Conservation (phyloP, 805 yeast genomes). For the Wickerhamomyces rabaulensis region DNA sequence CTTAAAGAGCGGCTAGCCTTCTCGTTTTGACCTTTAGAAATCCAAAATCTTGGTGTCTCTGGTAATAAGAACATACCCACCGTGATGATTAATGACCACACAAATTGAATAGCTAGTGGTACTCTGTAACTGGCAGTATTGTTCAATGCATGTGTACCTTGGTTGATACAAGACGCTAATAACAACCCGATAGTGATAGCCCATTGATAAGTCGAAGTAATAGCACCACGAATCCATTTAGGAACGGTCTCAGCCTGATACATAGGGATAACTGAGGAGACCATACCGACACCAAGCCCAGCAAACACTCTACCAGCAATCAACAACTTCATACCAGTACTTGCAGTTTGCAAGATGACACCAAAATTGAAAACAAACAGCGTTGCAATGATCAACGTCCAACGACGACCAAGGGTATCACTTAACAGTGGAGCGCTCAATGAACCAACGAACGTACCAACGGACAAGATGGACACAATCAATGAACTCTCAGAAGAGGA, state of each 20-base stretch:
- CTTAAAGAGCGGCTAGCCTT: slow-evolving; percentile 53
- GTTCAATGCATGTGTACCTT: slow-evolving; percentile 52
- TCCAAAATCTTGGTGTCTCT: slow-evolving; percentile 70
- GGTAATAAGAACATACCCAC: slow-evolving; percentile 65
- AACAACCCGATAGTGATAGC: slow-evolving; percentile 68
- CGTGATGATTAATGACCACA: slow-evolving; percentile 59
- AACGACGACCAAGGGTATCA: slow-evolving; percentile 52
- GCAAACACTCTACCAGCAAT: slow-evolving; percentile 66
- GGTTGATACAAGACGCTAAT: slow-evolving; percentile 65
- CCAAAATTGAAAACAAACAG: slow-evolving; percentile 49
- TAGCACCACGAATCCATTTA: slow-evolving; percentile 70
- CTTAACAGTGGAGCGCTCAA: slow-evolving; percentile 52
- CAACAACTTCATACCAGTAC: slow-evolving; percentile 41
- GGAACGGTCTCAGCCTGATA: slow-evolving; percentile 82
- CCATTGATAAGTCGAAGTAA: slow-evolving; percentile 72
- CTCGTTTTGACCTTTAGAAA: slow-evolving; percentile 50
- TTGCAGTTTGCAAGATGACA: slow-evolving; percentile 41
- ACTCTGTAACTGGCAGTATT: slow-evolving; percentile 62
- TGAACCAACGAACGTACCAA: slow-evolving; percentile 70
- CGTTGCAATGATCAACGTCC: slow-evolving; percentile 38
- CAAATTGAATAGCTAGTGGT: slow-evolving; percentile 67
- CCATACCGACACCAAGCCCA: slow-evolving; percentile 69
- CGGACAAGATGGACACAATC: slow-evolving; percentile 67
- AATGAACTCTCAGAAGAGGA: slow-evolving; percentile 47
- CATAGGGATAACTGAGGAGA: slow-evolving; percentile 68